These are phyloP conservation scores for Blastobotrys proliferans DNA, from an alignment of 1,139 yeast genomes.

Conservation along the genomic window DNA sequence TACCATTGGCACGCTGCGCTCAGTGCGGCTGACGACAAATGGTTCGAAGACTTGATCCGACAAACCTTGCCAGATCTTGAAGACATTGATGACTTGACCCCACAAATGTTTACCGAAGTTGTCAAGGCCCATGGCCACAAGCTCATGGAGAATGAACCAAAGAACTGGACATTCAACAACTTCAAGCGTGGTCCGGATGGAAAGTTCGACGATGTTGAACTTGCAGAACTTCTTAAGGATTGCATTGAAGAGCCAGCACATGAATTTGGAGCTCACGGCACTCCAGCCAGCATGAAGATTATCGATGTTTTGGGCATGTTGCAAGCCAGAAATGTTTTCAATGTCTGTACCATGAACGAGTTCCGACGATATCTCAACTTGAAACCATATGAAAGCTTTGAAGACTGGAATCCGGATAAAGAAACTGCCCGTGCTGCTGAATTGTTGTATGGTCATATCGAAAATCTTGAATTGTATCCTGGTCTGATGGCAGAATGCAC, in stretches of 20 bases:
- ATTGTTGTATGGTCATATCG: conserved; percentile 12
- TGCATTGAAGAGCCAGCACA: conserved; percentile 14
- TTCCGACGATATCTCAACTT: conserved; percentile 13
- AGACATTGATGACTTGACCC: conserved; percentile 9
- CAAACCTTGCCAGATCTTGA: conserved; percentile 9
- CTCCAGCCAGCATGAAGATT: conserved; percentile 11
- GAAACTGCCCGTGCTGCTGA: conserved; percentile 14
- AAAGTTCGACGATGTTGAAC: conserved; percentile 7
- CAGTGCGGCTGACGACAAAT: conserved; percentile 12
- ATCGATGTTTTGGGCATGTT: conserved; percentile 10
- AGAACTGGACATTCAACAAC: conserved; percentile 10
- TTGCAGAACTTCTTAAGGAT: conserved; percentile 12
- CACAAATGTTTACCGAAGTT: conserved; percentile 7
- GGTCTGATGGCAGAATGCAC: conserved; percentile 14
- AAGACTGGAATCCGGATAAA: conserved; percentile 12
- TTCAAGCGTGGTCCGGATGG: conserved; percentile 13
- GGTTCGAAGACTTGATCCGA: conserved; percentile 7
- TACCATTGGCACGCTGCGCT: conserved; percentile 15
- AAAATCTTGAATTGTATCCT: conserved; percentile 12
- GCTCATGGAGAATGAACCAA: conserved; percentile 7
- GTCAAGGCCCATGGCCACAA: conserved; percentile 10
- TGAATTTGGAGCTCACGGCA: conserved; percentile 13
- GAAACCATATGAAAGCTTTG: conserved; percentile 12
- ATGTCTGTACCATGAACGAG: conserved; percentile 13
- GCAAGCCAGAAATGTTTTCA: conserved; percentile 13